Base-by-base conservation (phyloP, 768 basidiomycete species). In the Panaeolus cyanescens region DNA sequence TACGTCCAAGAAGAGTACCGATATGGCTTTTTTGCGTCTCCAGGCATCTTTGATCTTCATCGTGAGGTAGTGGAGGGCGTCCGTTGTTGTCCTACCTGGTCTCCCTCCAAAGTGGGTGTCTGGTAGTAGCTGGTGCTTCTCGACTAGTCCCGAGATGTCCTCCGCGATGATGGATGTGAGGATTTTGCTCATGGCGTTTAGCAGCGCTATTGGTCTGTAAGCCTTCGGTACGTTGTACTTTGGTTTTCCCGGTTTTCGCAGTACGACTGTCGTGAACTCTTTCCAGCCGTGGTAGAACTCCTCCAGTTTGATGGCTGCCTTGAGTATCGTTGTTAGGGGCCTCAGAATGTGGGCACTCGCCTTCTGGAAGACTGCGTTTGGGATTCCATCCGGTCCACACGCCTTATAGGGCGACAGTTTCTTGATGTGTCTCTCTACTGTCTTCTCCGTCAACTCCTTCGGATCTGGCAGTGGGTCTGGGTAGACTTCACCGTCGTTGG, bases 1-100 rank as follows among this genome's bases (percentile, higher is more conserved):
- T 1, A 83, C 72, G 60, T 83, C 80, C 1, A 81, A 68, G 64
- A 78, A 81, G 0, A 81, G 72, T 0, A 71, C 68, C 1, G 70
- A 71, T 0, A 65, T 77, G 0, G 79, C 80, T 19, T 76, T 71
- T 0, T 64, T 55, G 2, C 60, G 42, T 0, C 72, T 32, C 80
- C 79, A 83, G 0, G 77, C 74, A 3, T 72, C 67, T 45, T 80
- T 75, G 28, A 81, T 70, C 7, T 64, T 71, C 7, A 74, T 57
- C 10, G 75, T 69, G 0, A 81, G 64, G 0, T 71, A 53, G 39
- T 74, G 69, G 4, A 79, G 56, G 0, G 77, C 70, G 63, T 82
- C 77, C 0, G 71, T 74, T 0, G 81, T 77, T 1, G 73, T 68
- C 2, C 76, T 32, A 0, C 80, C 80, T 6, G 78, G 74, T 4